Conservation (phyloP, 768 basidiomycete species). For the Trametes villosa region DNA sequence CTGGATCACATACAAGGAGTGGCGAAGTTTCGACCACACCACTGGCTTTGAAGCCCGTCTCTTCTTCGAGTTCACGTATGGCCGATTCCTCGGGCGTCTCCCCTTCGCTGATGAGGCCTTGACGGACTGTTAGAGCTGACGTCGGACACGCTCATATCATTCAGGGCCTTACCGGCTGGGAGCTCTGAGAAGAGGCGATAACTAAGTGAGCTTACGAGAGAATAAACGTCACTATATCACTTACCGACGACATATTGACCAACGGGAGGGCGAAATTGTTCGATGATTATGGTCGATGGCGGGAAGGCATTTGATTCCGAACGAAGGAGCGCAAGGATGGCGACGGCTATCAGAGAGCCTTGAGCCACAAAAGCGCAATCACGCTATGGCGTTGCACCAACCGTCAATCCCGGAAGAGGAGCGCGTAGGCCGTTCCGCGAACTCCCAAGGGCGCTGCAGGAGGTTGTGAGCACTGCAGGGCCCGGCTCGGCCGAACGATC, state of each 20-base stretch:
- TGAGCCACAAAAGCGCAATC: not conserved
- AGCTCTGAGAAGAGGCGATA: slow-evolving; percentile 45
- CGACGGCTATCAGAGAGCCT: slow-evolving; percentile 60
- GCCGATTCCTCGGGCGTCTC: slow-evolving; percentile 84
- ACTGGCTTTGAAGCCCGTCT: slow-evolving; percentile 83
- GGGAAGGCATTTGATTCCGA: slow-evolving; percentile 76
- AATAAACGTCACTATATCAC: not conserved
- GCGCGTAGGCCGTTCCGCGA: slow-evolving; percentile 81
- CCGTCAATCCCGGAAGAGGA: slow-evolving; percentile 82
- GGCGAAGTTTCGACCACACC: slow-evolving; percentile 66
- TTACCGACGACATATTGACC: slow-evolving; percentile 75
- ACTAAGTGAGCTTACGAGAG: not conserved
- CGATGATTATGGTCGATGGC: slow-evolving; percentile 80
- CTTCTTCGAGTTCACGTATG: slow-evolving; percentile 88
- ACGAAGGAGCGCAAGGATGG: slow-evolving; percentile 78
- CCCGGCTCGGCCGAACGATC: not conserved
- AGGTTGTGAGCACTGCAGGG: slow-evolving; percentile 6
- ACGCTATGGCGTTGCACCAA: slow-evolving; percentile 33
- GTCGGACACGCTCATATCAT: not conserved
- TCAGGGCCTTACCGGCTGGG: slow-evolving; percentile 49
- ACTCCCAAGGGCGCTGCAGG: slow-evolving; percentile 83
- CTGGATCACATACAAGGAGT: slow-evolving; percentile 71
- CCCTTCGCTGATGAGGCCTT: slow-evolving; percentile 81
- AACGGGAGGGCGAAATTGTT: slow-evolving; percentile 91
- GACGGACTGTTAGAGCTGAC: slow-evolving; percentile 12